A percentile compares a stretch with the other conserved stretches of the same genome.
These are phyloP conservation scores for Mycena belliarum DNA, from an alignment of 768 basidiomycete species.

Conservation along the genomic window DNA sequence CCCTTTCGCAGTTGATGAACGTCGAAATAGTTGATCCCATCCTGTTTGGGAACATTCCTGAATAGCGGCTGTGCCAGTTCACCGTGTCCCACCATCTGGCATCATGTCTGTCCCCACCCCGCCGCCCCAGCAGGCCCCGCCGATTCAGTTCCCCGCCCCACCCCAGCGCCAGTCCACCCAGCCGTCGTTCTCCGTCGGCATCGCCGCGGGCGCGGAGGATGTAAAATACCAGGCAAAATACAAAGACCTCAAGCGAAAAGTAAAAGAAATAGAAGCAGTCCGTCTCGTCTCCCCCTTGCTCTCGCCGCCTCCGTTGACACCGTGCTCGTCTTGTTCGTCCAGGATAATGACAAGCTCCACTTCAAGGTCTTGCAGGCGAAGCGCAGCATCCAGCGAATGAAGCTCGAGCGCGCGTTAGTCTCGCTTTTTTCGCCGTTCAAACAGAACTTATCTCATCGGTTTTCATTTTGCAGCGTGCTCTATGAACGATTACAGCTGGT, in stretches of 20 bases:
- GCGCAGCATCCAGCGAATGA: constrained; percentile 82
- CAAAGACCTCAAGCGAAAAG: constrained; percentile 85
- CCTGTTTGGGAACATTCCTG: no score
- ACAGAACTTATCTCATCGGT: constrained; percentile 15
- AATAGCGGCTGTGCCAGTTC: no score
- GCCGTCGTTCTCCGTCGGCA: constrained; percentile 53
- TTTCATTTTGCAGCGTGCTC: constrained; percentile 52
- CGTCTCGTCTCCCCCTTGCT: constrained; percentile 32
- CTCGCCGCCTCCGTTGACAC: constrained; percentile 13
- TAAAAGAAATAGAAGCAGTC: constrained; percentile 82
- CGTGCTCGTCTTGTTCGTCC: constrained; percentile 15
- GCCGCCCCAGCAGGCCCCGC: constrained; percentile 22
- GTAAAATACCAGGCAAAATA: constrained; percentile 87
- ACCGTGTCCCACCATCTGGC: not conserved
- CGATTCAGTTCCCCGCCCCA: not conserved
- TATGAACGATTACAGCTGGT: constrained; percentile 74
- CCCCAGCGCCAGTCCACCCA: constrained; percentile 26
- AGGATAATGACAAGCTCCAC: constrained; percentile 90
- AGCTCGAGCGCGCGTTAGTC: constrained; percentile 85
- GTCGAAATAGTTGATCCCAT: no score
- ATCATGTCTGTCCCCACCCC: constrained; percentile 5
- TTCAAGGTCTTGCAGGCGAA: constrained; percentile 80
- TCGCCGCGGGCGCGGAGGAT: constrained; percentile 80
- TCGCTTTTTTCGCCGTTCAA: constrained; percentile 21
- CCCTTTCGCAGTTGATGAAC: no score